Percentiles rank a stretch among this genome's conserved stretches.
These are phyloP conservation scores for Martensiomyces pterosporus DNA, from an alignment of 192 early-diverging fungal genomes.

Conservation along the genomic window DNA sequence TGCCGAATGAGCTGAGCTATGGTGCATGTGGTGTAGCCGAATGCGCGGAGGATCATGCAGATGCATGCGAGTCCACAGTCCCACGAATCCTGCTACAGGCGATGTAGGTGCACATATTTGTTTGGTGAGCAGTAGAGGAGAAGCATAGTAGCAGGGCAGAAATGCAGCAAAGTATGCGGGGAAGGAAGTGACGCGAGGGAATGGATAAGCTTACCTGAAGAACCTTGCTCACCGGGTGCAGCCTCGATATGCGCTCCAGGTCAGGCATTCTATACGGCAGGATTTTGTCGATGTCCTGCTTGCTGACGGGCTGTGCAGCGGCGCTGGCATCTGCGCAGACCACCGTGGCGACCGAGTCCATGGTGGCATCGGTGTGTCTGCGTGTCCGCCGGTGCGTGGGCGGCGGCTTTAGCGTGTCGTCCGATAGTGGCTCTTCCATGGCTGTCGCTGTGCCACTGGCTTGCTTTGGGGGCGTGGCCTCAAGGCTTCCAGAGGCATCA, in stretches of 20 bases:
- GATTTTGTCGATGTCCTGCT: constrained; percentile 32
- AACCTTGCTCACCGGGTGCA: constrained; percentile 48
- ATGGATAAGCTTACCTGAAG: not conserved
- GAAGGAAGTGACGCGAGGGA: too few species aligned
- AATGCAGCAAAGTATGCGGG: too few species aligned
- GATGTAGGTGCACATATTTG: too few species aligned
- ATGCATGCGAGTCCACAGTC: constrained; percentile 88
- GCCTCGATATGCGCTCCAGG: constrained; percentile 36
- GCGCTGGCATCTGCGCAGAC: constrained; percentile 4
- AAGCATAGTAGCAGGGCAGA: too few species aligned
- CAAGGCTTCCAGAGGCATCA: too few species aligned
- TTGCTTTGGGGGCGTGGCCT: too few species aligned
- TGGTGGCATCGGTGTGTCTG: constrained; percentile 4
- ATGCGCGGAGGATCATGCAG: constrained; percentile 69
- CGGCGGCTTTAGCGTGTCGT: not conserved
- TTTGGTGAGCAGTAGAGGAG: too few species aligned
- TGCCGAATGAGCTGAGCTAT: constrained; percentile 56
- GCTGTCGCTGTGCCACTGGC: too few species aligned
- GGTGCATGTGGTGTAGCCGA: constrained; percentile 53
- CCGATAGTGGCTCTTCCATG: too few species aligned
- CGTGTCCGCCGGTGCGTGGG: not conserved
- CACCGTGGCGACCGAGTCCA: constrained; percentile 1
- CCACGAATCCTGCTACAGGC: constrained; percentile 56
- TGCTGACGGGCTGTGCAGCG: not conserved
- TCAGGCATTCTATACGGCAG: constrained; percentile 27